Evolutionary conservation across 192 early-diverging fungal species (phyloP), one percentile per base, ranked within the genome.

Genomic region (Coemansia sp.): DNA sequence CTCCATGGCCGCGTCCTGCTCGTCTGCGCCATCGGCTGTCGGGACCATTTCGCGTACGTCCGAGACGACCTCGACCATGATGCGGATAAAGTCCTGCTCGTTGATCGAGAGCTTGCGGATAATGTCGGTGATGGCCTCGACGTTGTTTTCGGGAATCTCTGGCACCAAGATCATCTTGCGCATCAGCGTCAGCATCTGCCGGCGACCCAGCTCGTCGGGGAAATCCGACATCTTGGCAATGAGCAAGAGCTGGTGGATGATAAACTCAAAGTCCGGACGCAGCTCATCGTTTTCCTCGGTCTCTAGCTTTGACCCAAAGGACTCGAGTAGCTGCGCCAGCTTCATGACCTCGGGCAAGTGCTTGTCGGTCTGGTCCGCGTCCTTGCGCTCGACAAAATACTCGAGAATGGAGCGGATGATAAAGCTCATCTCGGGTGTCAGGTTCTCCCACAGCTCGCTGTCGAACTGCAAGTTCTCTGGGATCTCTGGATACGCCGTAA

Each of bases 41-140:
- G 73, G 71, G 1, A 64, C 70, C 20, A 70, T 59, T 60, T 91
- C 85, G 57, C 91, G 88, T 35, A 94, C 90, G 68, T 94, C 92
- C 4, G 86, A 89, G 10, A 94, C 88, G n/a, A 91, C 88, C 71
- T 94, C 92, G 24, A 92, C 87, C 70, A 92, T 89, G n/a, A 86
- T 87, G 64, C 90, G 85, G n/a, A 91, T 93, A 79, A 94, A 94
- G 65, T 97, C 95, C 46, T 87, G 86, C 68, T 97, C 94, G 66
- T 88, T 90, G 54, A 90, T 70, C 4, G 92, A 87, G 19, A 94
- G 87, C 60, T 86, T 89, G 37, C 86, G 87, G 72, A 95, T 87
- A 9, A 92, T 86, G 39, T 91, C 88, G 14, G 93, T 84, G n/a
- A 94, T 90, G 17, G 83, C 86, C 45, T 85, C 88, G 24, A 97